Conservation (phyloP, 768 basidiomycete species). For the Amanita pseudoporphyria region DNA sequence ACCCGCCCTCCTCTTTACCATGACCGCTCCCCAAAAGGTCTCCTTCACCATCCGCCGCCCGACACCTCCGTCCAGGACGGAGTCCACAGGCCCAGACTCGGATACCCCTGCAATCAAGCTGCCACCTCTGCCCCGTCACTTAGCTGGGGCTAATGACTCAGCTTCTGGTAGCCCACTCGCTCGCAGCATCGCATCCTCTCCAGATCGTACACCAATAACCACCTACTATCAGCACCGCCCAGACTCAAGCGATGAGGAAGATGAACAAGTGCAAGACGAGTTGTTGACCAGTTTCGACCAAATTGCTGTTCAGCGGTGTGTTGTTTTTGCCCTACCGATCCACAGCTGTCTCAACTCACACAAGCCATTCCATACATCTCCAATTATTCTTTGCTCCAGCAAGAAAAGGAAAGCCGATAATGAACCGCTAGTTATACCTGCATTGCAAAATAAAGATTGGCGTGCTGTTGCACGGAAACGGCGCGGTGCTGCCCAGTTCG, state of each 20-base stretch:
- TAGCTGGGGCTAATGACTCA: conserved; percentile 28
- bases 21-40: conserved; percentile 28
- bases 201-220: conserved; percentile 17
- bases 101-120: conserved; percentile 47
- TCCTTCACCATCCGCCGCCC: conserved; percentile 86
- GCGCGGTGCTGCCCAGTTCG: conserved; percentile 41
- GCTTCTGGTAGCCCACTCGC: conserved; percentile 48
- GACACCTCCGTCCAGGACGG: conserved; percentile 51
- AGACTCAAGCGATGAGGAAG: conserved; percentile 56
- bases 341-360: conserved; percentile 16
- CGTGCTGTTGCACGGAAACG: conserved; percentile 65
- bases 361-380: conserved; percentile 30
- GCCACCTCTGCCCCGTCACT: conserved; percentile 52
- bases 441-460: conserved; percentile 88
- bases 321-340: conserved; percentile 19
- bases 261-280: conserved; percentile 47
- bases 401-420: conserved; percentile 36
- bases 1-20: neutral
- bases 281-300: conserved; percentile 64
- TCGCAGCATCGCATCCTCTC: conserved; percentile 39
- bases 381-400: conserved; percentile 27
- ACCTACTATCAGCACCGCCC: conserved; percentile 20
- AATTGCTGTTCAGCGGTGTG: conserved; percentile 82
- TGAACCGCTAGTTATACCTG: conserved; percentile 76
- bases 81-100: conserved; percentile 56